Conservation (phyloP, 164 flowering plant species). For the Hamamelis virginiana region DNA sequence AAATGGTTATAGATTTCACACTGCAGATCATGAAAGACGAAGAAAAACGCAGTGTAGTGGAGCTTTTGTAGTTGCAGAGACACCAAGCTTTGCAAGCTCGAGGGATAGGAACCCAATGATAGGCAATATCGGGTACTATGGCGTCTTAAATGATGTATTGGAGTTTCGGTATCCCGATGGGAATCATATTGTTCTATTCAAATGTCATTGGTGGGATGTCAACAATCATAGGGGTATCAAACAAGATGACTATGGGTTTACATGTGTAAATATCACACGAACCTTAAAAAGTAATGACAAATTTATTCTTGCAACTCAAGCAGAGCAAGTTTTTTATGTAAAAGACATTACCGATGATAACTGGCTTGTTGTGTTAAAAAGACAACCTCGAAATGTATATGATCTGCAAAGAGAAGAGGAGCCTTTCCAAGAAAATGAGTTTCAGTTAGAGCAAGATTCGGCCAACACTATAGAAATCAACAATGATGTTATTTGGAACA, state of each 20-base stretch:
- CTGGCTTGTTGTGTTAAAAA: not conserved
- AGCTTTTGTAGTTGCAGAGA: not conserved
- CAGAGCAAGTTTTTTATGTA: conserved; percentile 18
- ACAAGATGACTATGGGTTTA: conserved; percentile 7
- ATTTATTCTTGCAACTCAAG: conserved; percentile 12
- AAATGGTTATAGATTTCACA: not conserved
- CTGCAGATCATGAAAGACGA: not conserved
- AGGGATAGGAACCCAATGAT: conserved; percentile 5
- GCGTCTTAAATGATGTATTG: conserved; percentile 4
- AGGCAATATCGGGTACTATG: not conserved
- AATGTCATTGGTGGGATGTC: conserved; percentile 6
- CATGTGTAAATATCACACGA: not conserved
- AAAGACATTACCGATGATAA: conserved; percentile 1
- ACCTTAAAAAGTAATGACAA: not conserved
- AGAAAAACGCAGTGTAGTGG: conserved; percentile 18
- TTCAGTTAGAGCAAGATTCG: too few relatives aligned
- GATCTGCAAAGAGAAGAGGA: too few relatives aligned
- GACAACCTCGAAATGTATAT: too few relatives aligned
- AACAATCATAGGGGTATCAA: not conserved
- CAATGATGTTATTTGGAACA: too few relatives aligned
- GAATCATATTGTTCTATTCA: too few relatives aligned
- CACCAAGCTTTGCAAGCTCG: conserved; percentile 3
- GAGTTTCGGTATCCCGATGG: conserved; percentile 1
- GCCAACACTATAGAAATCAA: too few relatives aligned
- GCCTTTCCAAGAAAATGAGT: too few relatives aligned